Percentiles rank a stretch among this genome's conserved stretches.
These are phyloP conservation scores for Salix brachista DNA, from an alignment of 345 rosid species.

Conservation along the genomic window DNA sequence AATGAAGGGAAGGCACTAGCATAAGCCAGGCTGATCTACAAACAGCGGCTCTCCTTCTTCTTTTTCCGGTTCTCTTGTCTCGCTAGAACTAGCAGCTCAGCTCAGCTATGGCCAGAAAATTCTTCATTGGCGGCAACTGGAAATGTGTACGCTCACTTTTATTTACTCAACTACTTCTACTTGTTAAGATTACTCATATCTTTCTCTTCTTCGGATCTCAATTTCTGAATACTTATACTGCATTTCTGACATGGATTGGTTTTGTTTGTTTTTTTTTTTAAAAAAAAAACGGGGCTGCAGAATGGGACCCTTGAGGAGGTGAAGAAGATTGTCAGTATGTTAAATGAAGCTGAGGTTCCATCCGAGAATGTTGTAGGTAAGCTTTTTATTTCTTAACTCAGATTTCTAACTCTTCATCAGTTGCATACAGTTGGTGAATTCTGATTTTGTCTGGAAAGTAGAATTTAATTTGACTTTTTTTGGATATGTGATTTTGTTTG, in stretches of 20 bases:
- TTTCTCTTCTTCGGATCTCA: background rate
- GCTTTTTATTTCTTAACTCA: background rate
- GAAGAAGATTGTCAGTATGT: slow-evolving; percentile 51
- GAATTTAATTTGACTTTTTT: background rate
- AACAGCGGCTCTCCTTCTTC: background rate
- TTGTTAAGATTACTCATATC: background rate
- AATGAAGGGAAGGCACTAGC: background rate
- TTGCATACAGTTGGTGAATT: background rate
- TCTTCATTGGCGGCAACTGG: slow-evolving; percentile 88
- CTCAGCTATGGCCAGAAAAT: slow-evolving; percentile 49
- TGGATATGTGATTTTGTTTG: background rate
- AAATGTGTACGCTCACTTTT: slow-evolving; percentile 51
- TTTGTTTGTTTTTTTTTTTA: background rate
- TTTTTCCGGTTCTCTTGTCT: background rate
- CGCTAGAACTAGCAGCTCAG: background rate
- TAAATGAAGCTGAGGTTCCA: slow-evolving; percentile 70
- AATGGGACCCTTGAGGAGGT: slow-evolving; percentile 71
- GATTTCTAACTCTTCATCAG: background rate
- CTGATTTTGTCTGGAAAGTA: background rate
- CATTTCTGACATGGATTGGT: background rate
- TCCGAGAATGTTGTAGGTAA: slow-evolving; percentile 58
- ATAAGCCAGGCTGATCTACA: background rate
- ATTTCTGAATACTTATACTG: background rate
- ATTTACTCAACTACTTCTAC: background rate
- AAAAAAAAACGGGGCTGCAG: slow-evolving; percentile 21